phyloP scores from a whole-genome alignment of 345 rosid genomes.

The Psidium friedrichsthalianum region DNA sequence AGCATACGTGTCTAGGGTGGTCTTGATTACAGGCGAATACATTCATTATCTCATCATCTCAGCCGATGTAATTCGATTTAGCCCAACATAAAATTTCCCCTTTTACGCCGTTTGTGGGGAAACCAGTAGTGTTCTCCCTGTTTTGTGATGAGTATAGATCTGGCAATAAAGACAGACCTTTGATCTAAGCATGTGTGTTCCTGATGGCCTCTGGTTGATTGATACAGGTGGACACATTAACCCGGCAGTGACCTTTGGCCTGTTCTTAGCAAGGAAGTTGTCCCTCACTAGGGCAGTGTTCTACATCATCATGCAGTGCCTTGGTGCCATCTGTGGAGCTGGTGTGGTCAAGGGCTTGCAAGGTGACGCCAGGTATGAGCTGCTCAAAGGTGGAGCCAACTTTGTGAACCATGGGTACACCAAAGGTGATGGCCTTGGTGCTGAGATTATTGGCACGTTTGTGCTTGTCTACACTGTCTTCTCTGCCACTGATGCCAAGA shows the following conservation, averaged over 20 bases:
- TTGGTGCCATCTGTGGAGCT: conserved; percentile 20
- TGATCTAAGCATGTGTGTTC: background rate
- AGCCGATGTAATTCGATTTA: background rate
- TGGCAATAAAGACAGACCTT: background rate
- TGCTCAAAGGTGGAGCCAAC: conserved; percentile 14
- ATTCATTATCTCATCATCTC: background rate
- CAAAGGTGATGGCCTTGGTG: conserved; percentile 18
- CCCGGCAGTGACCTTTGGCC: conserved; percentile 20
- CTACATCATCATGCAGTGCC: conserved; percentile 18
- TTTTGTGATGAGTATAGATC: background rate
- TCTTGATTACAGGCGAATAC: background rate
- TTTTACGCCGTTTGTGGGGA: background rate
- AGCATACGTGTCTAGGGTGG: background rate
- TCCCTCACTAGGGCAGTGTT: conserved; percentile 20
- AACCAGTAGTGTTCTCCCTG: background rate
- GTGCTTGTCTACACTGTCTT: conserved; percentile 31
- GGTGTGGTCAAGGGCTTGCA: conserved; percentile 22
- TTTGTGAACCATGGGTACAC: conserved; percentile 11
- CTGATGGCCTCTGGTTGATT: background rate
- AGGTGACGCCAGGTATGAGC: conserved; percentile 7
- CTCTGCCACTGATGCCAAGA: conserved; percentile 30
- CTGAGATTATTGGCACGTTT: conserved; percentile 14
- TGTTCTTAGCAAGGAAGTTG: conserved; percentile 23
- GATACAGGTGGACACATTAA: conserved; percentile 24
- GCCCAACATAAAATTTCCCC: background rate